These are phyloP conservation scores for Akebia trifoliata DNA, from an alignment of 164 flowering plant genomes.

Conservation along the genomic window DNA sequence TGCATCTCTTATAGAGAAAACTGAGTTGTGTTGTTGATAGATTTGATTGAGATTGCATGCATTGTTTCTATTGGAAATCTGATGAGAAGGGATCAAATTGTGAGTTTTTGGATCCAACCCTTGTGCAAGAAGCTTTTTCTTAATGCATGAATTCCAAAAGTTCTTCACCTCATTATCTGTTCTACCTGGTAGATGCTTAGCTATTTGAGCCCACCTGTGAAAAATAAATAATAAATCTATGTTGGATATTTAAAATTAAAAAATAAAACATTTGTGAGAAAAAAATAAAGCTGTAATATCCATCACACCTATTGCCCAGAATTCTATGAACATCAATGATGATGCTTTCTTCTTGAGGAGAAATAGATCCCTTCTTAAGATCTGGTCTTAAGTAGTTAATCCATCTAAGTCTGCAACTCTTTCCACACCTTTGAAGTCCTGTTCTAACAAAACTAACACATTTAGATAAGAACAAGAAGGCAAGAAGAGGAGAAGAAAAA, in stretches of 20 bases:
- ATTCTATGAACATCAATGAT: constrained; percentile 42
- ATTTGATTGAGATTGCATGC: constrained; percentile 15
- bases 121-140: constrained; percentile 57
- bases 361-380: constrained; percentile 38
- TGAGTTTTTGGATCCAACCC: constrained; percentile 66
- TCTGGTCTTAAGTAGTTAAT: constrained; percentile 45
- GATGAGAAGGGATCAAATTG: constrained; percentile 38
- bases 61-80: constrained; percentile 8
- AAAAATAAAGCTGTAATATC: neutral
- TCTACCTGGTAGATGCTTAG: constrained; percentile 63
- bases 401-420: constrained; percentile 47
- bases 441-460: constrained; percentile 1
- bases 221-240: neutral
- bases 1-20: constrained; percentile 17
- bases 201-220: constrained; percentile 64
- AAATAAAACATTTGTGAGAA: neutral
- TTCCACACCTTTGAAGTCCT: constrained; percentile 47
- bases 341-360: constrained; percentile 34
- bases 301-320: constrained; percentile 36
- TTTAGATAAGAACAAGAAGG: neutral
- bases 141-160: constrained; percentile 70
- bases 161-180: constrained; percentile 73
- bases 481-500: neutral
- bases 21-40: constrained; percentile 15
- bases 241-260: neutral